Percentiles rank a stretch among this genome's conserved stretches.
Evolutionary conservation across 495 filamentous ascomycete species (phyloP).

Genomic region (Annulohypoxylon bovei): DNA sequence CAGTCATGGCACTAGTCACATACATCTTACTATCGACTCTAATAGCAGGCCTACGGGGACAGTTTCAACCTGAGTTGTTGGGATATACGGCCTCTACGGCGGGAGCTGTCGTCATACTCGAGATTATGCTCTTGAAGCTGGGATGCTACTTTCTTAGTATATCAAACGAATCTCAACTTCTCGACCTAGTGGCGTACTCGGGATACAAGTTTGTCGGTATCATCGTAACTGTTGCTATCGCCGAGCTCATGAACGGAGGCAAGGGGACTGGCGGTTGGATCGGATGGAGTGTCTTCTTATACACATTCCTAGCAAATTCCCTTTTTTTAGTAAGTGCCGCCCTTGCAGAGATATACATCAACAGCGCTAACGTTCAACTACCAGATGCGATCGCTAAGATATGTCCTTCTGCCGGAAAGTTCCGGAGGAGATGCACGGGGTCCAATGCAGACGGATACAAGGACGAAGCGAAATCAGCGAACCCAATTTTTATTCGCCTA

Average conservation of each 20-base stretch:
- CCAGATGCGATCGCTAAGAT: constrained; percentile 91
- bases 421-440: constrained; percentile 68
- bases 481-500: constrained; percentile 97
- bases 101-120: constrained; percentile 80
- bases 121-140: constrained; percentile 88
- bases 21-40: constrained; percentile 94
- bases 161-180: constrained; percentile 83
- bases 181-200: constrained; percentile 94
- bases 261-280: constrained; percentile 85
- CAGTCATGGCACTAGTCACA: constrained; percentile 91
- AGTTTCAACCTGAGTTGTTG: constrained; percentile 92
- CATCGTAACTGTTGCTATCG: constrained; percentile 81
- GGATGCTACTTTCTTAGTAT: constrained; percentile 94
- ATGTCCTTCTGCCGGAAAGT: constrained; percentile 91
- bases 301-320: constrained; percentile 92
- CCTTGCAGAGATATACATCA: neutral
- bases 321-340: constrained; percentile 82
- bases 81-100: constrained; percentile 88
- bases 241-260: constrained; percentile 79
- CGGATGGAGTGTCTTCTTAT: constrained; percentile 87
- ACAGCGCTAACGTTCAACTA: constrained; percentile 37
- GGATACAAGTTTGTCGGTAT: constrained; percentile 99
- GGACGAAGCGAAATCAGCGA: constrained; percentile 85
- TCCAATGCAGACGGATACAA: constrained; percentile 74
- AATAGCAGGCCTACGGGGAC: constrained; percentile 87